Conservation (phyloP, 495 filamentous ascomycete genomes). For the Margaritispora aquatica region DNA sequence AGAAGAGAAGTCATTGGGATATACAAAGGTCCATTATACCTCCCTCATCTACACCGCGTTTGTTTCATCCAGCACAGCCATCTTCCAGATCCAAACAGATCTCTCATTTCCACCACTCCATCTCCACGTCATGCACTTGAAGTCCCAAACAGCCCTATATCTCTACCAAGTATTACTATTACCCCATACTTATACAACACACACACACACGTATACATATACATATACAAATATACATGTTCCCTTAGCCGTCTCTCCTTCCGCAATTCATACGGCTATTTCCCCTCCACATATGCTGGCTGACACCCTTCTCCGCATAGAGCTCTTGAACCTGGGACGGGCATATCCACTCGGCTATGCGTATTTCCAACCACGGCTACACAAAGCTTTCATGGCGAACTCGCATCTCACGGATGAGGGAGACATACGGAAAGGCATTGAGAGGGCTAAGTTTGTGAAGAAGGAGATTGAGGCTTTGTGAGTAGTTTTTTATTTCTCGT, state of each 20-base stretch:
- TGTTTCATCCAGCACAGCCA: not conserved
- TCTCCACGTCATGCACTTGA: too few relatives aligned
- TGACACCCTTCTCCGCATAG: too few relatives aligned
- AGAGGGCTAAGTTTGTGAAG: conserved; percentile 78
- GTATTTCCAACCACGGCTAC: conserved; percentile 76
- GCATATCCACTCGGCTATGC: conserved; percentile 83
- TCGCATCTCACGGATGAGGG: conserved; percentile 61
- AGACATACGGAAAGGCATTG: conserved; percentile 69
- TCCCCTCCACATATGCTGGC: not conserved
- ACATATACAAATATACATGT: too few relatives aligned
- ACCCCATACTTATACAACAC: too few relatives aligned
- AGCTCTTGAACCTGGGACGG: conserved; percentile 76
- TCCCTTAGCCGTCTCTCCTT: not conserved
- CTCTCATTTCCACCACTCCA: not conserved
- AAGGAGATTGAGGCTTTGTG: conserved; percentile 51
- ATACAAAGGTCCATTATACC: conserved; percentile 67
- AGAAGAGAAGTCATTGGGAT: conserved; percentile 77
- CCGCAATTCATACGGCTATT: not conserved
- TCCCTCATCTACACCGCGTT: not conserved
- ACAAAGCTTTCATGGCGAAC: conserved; percentile 77
- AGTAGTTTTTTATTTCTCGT: conserved; percentile 7
- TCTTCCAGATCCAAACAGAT: not conserved
- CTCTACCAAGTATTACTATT: too few relatives aligned
- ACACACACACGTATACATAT: too few relatives aligned
- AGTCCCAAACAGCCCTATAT: too few relatives aligned